Percentiles rank a stretch among this genome's conserved stretches.
Conservation (phyloP, 192 early-diverging fungal species). For the Backusella mclennaniae region DNA sequence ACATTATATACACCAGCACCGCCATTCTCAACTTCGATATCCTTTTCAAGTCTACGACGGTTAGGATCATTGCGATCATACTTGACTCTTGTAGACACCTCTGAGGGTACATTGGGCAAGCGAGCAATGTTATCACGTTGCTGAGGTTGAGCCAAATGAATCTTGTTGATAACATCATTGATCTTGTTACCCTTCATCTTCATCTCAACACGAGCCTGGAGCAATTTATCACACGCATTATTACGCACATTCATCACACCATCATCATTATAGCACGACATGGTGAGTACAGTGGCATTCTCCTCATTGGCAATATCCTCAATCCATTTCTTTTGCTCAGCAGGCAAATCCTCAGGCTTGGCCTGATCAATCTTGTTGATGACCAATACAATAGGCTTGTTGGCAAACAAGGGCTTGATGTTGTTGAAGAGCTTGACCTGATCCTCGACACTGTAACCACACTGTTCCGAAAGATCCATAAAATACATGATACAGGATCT, state of each 20-base stretch:
- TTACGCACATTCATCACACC: slow-evolving; percentile 97
- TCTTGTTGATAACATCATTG: slow-evolving; percentile 89
- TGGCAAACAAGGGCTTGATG: slow-evolving; percentile 97
- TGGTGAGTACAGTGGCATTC: slow-evolving; percentile 71
- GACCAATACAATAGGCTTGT: slow-evolving; percentile 95
- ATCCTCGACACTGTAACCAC: slow-evolving; percentile 94
- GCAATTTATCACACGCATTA: slow-evolving; percentile 88
- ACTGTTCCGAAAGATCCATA: slow-evolving; percentile 97
- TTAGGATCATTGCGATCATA: slow-evolving; percentile 83
- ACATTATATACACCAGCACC: slow-evolving; percentile 97
- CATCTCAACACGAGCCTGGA: slow-evolving; percentile 90
- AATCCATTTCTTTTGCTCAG: slow-evolving; percentile 71
- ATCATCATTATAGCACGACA: slow-evolving; percentile 91
- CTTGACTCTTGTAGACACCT: slow-evolving; percentile 62
- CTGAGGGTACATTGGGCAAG: slow-evolving; percentile 80
- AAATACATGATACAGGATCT: slow-evolving; percentile 96
- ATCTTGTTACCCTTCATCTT: slow-evolving; percentile 93
- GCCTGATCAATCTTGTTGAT: slow-evolving; percentile 95
- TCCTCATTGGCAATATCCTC: slow-evolving; percentile 71
- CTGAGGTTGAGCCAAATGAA: slow-evolving; percentile 90
- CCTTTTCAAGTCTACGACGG: slow-evolving; percentile 80
- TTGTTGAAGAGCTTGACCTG: slow-evolving; percentile 90
- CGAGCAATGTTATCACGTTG: slow-evolving; percentile 83
- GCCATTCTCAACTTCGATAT: slow-evolving; percentile 86
- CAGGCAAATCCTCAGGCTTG: slow-evolving; percentile 77